Base-by-base conservation (phyloP, 2,329 filamentous ascomycete genomes). In the Hypoxylon sp. region DNA sequence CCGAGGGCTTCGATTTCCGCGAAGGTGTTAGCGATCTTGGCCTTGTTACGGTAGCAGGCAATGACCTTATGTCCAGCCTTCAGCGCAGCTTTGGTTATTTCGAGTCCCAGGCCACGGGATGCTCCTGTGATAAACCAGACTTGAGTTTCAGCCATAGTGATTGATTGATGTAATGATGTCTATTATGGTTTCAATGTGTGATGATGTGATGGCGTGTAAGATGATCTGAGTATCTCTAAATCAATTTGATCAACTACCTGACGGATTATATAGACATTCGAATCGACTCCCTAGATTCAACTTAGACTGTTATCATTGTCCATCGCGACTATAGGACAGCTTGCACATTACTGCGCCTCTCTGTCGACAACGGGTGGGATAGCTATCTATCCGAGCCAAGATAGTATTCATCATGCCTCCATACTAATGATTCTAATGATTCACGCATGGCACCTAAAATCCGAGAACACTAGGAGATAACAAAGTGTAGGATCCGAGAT, bases 111-210 rank as follows among this genome's bases (percentile, higher is more conserved):
- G 17, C 74, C 72, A 17, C 74, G 70, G n/a, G 72, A 70, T 32
- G 74, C 74, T 21, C 74, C 74, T 8, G 74, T 76, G 17, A 75
- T 63, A 24, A 76, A 69, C 74, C 75, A 75, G 15, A 76, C 68
- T 69, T 72, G 57, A 17, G 65, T n/a, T 39, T 73, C 67, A 15
- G 67, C 48, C 74, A 74, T 75, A 13, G 32, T 37, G 31, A 17
- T n/a, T 67, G 47, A 31, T 21, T 24, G 24, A 31, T 35, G 19
- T 42, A 32, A 27, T 27, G 27, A 51, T 68, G 10, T 50, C 8
- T 64, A 15, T 57, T 44, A 2, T 15, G 24, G 15, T 3, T 60
- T 37, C 6, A 47, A 15, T 24, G n/a, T 44, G 24, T 29, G 19
- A 37, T 63, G 31, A 17, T 54, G 42, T 29, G 19, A 37, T 63